phyloP scores from a whole-genome alignment of 306 rosid species.

The Boehmeria nivea region DNA sequence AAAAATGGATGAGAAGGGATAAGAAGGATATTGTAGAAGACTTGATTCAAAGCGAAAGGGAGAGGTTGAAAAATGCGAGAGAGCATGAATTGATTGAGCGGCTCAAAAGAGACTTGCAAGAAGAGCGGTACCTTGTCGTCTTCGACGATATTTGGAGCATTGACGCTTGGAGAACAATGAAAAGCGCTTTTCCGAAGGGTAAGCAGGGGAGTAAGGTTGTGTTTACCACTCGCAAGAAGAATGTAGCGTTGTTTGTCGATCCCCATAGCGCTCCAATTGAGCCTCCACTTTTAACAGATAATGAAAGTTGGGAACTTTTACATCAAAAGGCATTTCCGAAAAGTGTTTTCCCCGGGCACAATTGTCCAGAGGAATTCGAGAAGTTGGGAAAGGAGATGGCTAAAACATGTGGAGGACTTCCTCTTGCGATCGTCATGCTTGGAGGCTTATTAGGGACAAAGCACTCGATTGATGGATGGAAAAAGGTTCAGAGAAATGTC shows the following conservation, averaged over 20 bases:
- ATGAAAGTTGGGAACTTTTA: conserved; percentile 9
- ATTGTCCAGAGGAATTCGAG: neutral
- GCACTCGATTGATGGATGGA: conserved; percentile 15
- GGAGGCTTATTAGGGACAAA: conserved; percentile 13
- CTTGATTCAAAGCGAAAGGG: too few species aligned
- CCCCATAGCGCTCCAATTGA: neutral
- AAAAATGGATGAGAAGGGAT: neutral
- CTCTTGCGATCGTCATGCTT: conserved; percentile 5
- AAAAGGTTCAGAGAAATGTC: conserved; percentile 21
- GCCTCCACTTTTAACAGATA: neutral
- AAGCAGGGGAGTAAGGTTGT: neutral
- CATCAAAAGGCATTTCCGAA: conserved; percentile 6
- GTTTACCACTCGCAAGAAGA: conserved; percentile 1
- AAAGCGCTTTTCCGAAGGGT: neutral
- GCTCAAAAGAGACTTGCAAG: neutral
- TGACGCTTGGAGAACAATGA: neutral
- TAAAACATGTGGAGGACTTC: conserved; percentile 4
- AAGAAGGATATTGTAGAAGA: neutral
- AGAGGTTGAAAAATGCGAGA: neutral
- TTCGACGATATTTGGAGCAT: conserved; percentile 2
- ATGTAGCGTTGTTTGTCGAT: neutral
- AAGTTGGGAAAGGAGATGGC: conserved; percentile 17
- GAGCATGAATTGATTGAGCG: neutral
- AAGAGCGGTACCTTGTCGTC: neutral
- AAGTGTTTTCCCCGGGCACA: neutral